Evolutionary conservation across 2,329 filamentous ascomycete genomes (phyloP), one percentile per base, ranked within the genome.

Genomic region (Tolypocladium tundrense): DNA sequence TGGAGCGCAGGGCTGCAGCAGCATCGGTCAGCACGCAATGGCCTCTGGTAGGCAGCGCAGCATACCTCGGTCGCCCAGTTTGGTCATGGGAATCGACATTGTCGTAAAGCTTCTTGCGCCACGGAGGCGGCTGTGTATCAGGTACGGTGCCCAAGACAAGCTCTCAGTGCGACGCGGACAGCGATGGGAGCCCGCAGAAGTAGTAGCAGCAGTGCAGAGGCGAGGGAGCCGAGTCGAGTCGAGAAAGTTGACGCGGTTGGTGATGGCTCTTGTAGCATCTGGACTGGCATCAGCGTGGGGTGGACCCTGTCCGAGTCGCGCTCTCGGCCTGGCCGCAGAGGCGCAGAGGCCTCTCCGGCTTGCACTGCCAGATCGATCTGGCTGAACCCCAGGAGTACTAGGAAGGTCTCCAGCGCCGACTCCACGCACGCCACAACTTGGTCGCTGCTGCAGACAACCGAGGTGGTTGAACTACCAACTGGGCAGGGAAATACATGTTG

Each of bases 1-100:
- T 80, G 71, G 91, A 87, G 73, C 87, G 90, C 77, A 93, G 90
- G 73, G 88, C 90, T 92, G 69, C 51, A 41, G 53, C 54, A 54
- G 19, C 40, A 14, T 37, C 39, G 43, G 48, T 58, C 53, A 55
- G 55, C n/a, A 35, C 27, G 10, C 21, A n/a, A 5, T 27, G 21
- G 21, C 11, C 31, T 21, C 27, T 14, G 53, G 2, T 13, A 21
- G 39, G 16, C 16, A 10, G 16, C 11, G 16, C n/a, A 39, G 65
- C 72, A 60, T 69, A 77, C 75, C 74, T 63, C 71, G 70, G 58
- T 69, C 71, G 67, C 75, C 74, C 45, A 77, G 65, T 56, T 68
- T 68, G 50, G 70, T 66, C 72, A 75, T 68, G 53, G 71, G 73
- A 54, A 76, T 73, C 24, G 72, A 65, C 69, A 71, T 71, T 35